Evolutionary conservation across 768 basidiomycete genomes (phyloP).

Genomic region (Termitomyces sp.): DNA sequence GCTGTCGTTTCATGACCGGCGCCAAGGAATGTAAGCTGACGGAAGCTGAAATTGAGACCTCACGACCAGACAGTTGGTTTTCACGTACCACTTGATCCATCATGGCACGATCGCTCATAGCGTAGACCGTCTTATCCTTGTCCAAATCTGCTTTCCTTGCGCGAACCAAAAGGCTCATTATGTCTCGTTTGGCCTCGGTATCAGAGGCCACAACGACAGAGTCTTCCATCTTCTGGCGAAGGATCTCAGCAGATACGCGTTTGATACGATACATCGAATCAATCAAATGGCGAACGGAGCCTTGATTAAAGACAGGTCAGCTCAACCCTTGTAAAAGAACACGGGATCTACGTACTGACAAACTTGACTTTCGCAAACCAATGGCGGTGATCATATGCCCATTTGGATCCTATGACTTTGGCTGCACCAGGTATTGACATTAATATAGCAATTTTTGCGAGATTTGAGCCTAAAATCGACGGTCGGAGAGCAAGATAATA

Average conservation of each 20-base stretch:
- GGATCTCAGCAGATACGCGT: slow-evolving; percentile 34
- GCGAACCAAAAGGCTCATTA: slow-evolving; percentile 49
- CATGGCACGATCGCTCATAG: slow-evolving; percentile 45
- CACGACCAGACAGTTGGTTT: not conserved
- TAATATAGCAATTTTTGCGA: slow-evolving; percentile 30
- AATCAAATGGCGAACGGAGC: slow-evolving; percentile 1
- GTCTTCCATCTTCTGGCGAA: slow-evolving; percentile 38
- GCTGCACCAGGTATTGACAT: slow-evolving; percentile 34
- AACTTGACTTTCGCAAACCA: slow-evolving; percentile 6
- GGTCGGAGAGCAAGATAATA: not conserved
- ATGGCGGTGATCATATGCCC: slow-evolving; percentile 19
- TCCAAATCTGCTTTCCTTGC: slow-evolving; percentile 36
- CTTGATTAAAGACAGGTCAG: not conserved
- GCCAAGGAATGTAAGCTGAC: slow-evolving; percentile 43
- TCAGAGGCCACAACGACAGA: slow-evolving; percentile 29
- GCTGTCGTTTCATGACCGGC: slow-evolving; percentile 47
- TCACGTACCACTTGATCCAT: slow-evolving; percentile 47
- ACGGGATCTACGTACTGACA: slow-evolving; percentile 4
- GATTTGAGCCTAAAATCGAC: slow-evolving; percentile 23
- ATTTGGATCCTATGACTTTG: slow-evolving; percentile 30
- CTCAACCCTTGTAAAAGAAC: not conserved
- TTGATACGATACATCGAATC: slow-evolving; percentile 39
- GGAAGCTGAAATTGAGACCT: not conserved
- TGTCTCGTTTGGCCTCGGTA: slow-evolving; percentile 41
- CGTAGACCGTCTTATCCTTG: slow-evolving; percentile 31